phyloP scores from a whole-genome alignment of 1,284 basidiomycete species.

The Pseudozyma flocculosa region DNA sequence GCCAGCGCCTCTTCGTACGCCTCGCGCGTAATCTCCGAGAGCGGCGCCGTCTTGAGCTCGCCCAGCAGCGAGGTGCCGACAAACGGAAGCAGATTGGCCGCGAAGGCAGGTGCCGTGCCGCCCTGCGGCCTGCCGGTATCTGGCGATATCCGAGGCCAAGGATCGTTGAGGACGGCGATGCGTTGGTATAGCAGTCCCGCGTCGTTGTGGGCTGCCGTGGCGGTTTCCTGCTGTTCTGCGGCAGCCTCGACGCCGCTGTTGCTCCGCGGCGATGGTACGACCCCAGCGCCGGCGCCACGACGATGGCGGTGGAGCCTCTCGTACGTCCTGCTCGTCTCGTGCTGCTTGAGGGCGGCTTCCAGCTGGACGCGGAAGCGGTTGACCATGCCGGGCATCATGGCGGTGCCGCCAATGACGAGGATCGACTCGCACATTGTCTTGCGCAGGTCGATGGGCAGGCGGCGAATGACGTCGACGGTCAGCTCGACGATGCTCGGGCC shows the following conservation, averaged over 20 bases:
- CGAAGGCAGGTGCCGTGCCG: conserved; percentile 82
- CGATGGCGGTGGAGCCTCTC: too few species aligned
- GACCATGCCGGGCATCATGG: conserved; percentile 88
- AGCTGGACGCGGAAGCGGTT: conserved; percentile 78
- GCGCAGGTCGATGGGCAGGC: conserved; percentile 80
- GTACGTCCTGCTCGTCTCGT: conserved; percentile 4
- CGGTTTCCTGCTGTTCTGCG: not conserved
- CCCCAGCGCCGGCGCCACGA: too few species aligned
- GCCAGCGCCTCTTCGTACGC: conserved; percentile 21
- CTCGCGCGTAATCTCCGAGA: conserved; percentile 29
- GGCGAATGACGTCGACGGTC: conserved; percentile 65
- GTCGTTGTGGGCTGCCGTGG: too few species aligned
- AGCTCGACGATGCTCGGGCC: conserved; percentile 69
- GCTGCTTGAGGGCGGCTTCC: conserved; percentile 63
- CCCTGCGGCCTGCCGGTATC: conserved; percentile 2
- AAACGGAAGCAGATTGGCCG: conserved; percentile 77
- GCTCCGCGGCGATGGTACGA: too few species aligned
- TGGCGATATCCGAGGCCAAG: conserved; percentile 14
- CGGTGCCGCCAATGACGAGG: conserved; percentile 81
- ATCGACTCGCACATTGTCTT: conserved; percentile 77
- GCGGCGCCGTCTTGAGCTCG: conserved; percentile 52
- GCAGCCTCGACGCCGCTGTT: too few species aligned
- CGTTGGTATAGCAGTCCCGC: conserved; percentile 5
- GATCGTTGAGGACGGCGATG: conserved; percentile 24
- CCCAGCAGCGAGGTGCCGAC: conserved; percentile 90